Base-by-base conservation (phyloP, 805 yeast species). In the Lipomyces japonicus region DNA sequence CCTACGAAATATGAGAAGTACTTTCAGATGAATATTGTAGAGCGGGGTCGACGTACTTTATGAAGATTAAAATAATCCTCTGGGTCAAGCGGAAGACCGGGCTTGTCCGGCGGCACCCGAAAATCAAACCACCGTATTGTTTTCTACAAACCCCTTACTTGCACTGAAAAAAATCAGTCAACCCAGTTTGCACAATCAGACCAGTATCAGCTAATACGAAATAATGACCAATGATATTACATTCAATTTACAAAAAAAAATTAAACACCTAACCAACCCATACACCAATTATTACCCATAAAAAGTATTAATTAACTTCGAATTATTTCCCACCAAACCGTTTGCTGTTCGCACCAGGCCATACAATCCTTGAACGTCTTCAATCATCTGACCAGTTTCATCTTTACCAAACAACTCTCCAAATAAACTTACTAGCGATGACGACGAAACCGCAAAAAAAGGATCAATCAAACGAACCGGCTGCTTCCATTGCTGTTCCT, bases 401-500 rank as follows among this genome's bases (percentile, higher is more conserved):
- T n/a, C 31, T 7, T 22, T n/a, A 6, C 42, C 42, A 39, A 39
- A 23, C 26, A 39, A 39, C 18, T 39, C 42, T 23, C 31, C 42
- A 39, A 39, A 25, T 5, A 39, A n/a, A 7, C 18, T 5, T 32
- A 25, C 10, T 32, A 39, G 16, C 31, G 26, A 7, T 12, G 31
- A 12, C 39, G 31, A 23, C 31, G 31, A 39, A 7, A 14, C 42
- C 5, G 9, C 16, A 18, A 7, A 39, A 22, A 39, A 45, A n/a
- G n/a, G n/a, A n/a, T n/a, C n/a, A n/a, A 14, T 24, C 39, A 45
- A 26, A 38, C 43, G 16, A 24, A 39, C 40, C 28, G 25, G 10
- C 5, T 39, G 42, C 34, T 28, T 30, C 57, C 50, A 42, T 38
- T 50, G 53, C 57, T 31, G 35, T 41, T 47, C 40, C 45, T 21